These are phyloP conservation scores for Penicillium brasilianum DNA, from an alignment of 2,329 filamentous ascomycete species.

Conservation along the genomic window DNA sequence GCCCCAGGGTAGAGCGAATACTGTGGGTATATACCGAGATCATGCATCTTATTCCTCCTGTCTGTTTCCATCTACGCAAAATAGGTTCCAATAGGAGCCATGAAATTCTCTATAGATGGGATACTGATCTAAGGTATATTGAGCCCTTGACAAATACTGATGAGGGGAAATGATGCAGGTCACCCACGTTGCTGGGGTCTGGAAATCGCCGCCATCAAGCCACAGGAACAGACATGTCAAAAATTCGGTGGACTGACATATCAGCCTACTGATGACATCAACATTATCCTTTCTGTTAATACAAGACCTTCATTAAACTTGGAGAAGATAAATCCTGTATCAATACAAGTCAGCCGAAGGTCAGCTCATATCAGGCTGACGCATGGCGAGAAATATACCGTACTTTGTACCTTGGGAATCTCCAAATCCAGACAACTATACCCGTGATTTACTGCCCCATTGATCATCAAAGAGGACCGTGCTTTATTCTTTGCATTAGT, in stretches of 20 bases:
- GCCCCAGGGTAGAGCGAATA: not conserved
- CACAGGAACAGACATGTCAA: conserved; percentile 10
- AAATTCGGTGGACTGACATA: not conserved
- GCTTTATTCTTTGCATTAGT: conserved; percentile 20
- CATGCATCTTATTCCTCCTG: not conserved
- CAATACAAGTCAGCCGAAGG: not conserved
- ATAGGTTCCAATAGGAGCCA: not conserved
- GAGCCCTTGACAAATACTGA: not conserved
- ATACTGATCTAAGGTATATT: not conserved
- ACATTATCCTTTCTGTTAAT: not conserved
- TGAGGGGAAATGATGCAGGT: conserved; percentile 15
- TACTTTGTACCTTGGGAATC: not conserved
- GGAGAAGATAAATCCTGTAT: not conserved
- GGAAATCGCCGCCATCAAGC: conserved; percentile 8
- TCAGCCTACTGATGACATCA: not conserved
- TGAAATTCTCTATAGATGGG: not conserved
- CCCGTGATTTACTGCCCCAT: not conserved
- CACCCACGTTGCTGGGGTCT: conserved; percentile 8
- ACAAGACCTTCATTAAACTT: not conserved
- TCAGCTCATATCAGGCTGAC: not conserved
- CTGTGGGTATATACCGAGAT: not conserved
- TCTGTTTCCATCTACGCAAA: not conserved
- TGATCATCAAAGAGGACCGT: conserved; percentile 16
- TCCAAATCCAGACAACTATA: not conserved
- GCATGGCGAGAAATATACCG: not conserved